phyloP scores from a whole-genome alignment of 495 filamentous ascomycete species.

The Penicillium subrubescens region DNA sequence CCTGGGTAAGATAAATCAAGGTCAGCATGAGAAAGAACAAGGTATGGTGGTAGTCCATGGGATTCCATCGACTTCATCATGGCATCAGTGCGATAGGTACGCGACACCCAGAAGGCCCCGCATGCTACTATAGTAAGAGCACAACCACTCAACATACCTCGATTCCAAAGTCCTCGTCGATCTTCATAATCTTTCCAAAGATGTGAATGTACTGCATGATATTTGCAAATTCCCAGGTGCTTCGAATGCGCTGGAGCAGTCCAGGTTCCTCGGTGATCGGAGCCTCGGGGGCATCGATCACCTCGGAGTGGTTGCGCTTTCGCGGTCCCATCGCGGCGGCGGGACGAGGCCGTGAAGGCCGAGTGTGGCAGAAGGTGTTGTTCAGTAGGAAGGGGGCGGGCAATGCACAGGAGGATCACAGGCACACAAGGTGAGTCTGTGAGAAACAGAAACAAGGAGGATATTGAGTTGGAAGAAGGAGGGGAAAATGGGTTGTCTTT shows the following conservation, averaged over 20 bases:
- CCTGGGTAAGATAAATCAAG: slow-evolving; percentile 51
- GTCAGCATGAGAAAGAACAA: slow-evolving; percentile 5
- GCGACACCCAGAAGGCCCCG: slow-evolving; percentile 1
- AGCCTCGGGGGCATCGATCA: slow-evolving; percentile 50
- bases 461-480: slow-evolving; percentile 1
- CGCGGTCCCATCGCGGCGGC: slow-evolving; percentile 54
- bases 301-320: slow-evolving; percentile 75
- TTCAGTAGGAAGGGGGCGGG: background rate
- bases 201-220: slow-evolving; percentile 89
- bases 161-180: slow-evolving; percentile 81
- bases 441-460: background rate
- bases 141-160: slow-evolving; percentile 60
- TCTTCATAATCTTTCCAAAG: slow-evolving; percentile 86
- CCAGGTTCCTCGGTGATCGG: slow-evolving; percentile 51
- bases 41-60: background rate
- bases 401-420: slow-evolving; percentile 9
- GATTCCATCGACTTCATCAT: background rate
- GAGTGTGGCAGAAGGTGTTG: slow-evolving; percentile 20
- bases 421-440: slow-evolving; percentile 1
- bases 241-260: slow-evolving; percentile 71
- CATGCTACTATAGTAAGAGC: background rate
- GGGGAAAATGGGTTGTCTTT: slow-evolving; percentile 10
- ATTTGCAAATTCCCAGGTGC: slow-evolving; percentile 94
- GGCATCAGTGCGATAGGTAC: slow-evolving; percentile 13
- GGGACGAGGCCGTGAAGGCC: slow-evolving; percentile 37